Base-by-base conservation (phyloP, 2,329 filamentous ascomycete genomes). In the Fusarium sp. region DNA sequence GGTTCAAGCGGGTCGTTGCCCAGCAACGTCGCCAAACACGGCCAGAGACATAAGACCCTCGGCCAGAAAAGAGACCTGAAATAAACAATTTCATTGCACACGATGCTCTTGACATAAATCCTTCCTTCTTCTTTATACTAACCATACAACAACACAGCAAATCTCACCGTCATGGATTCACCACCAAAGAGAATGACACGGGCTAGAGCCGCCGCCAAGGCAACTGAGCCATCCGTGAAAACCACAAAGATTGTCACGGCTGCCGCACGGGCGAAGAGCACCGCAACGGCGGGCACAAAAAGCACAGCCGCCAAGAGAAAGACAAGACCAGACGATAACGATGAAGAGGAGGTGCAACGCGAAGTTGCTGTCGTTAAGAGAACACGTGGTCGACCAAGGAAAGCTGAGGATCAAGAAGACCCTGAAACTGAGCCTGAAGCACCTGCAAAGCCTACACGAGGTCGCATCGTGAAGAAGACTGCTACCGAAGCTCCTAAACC, bases 171-270 rank as follows among this genome's bases (percentile, higher is more conserved):
- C 67, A 88, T 89, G 86, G 84, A 86, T 69, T 88, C 85, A 61
- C 86, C 87, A 52, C 87, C 86, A 36, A 88, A 88, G 78, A 84
- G 87, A 68, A 83, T 88, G 73, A 89, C 87, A 65, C 84, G 87
- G 52, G 79, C 83, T 45, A 77, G 83, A 60, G 81, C 82, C 33
- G 81, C 82, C 30, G 82, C 82, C 42, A 83, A 80, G 74, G 76
- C 76, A 34, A 74, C 70, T 54, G 79, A 83, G 59, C 73, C 79
- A 28, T 74, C 77, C 41, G 71, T 72, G 12, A 80, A 82, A 71
- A 79, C 80, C 3, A 80, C 82, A 61, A 85, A 79, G 62, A 80
- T 84, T 65, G 78, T 83, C 63, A 84, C 85, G 70, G 80, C 85
- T 58, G 80, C 83, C 15, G 80, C 84, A 33, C 84, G 82, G 72